A percentile compares a stretch with the other conserved stretches of the same genome.
Evolutionary conservation across 2,329 filamentous ascomycete genomes (phyloP).

Genomic region (Mariannaea elegans): DNA sequence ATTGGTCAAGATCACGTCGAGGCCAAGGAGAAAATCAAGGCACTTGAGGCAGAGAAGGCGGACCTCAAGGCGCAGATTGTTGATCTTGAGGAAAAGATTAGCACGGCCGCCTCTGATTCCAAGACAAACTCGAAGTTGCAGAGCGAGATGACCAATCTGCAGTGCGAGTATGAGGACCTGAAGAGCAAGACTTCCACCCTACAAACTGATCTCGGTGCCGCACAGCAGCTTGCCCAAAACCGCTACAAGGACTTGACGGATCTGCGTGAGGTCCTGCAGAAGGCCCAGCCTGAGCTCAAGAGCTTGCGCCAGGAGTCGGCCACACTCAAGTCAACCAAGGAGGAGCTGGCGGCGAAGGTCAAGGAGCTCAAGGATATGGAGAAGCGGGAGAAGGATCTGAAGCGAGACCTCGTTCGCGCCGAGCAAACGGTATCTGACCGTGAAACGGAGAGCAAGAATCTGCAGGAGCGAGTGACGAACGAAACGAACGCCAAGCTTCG

Average conservation of each 20-base stretch:
- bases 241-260: slow-evolving; percentile 90
- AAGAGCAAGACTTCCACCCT: slow-evolving; percentile 74
- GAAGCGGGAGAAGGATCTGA: slow-evolving; percentile 82
- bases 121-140: slow-evolving; percentile 64
- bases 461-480: slow-evolving; percentile 81
- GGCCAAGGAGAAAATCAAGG: slow-evolving; percentile 79
- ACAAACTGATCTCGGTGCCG: slow-evolving; percentile 84
- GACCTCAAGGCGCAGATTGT: slow-evolving; percentile 69
- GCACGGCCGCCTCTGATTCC: slow-evolving; percentile 44
- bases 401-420: slow-evolving; percentile 74
- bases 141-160: slow-evolving; percentile 65
- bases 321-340: slow-evolving; percentile 76
- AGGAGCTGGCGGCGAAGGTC: slow-evolving; percentile 70
- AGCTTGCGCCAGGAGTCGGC: slow-evolving; percentile 79
- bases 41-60: slow-evolving; percentile 73
- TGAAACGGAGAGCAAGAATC: slow-evolving; percentile 77
- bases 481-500: slow-evolving; percentile 77
- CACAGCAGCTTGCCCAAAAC: slow-evolving; percentile 85
- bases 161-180: slow-evolving; percentile 70
- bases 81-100: slow-evolving; percentile 77
- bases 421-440: slow-evolving; percentile 77
- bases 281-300: slow-evolving; percentile 86
- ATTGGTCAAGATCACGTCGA: slow-evolving; percentile 87
- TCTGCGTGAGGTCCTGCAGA: slow-evolving; percentile 80
- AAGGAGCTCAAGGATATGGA: slow-evolving; percentile 79